Base-by-base conservation (phyloP, 106 monocot species). In the Platanthera zijinensis region DNA sequence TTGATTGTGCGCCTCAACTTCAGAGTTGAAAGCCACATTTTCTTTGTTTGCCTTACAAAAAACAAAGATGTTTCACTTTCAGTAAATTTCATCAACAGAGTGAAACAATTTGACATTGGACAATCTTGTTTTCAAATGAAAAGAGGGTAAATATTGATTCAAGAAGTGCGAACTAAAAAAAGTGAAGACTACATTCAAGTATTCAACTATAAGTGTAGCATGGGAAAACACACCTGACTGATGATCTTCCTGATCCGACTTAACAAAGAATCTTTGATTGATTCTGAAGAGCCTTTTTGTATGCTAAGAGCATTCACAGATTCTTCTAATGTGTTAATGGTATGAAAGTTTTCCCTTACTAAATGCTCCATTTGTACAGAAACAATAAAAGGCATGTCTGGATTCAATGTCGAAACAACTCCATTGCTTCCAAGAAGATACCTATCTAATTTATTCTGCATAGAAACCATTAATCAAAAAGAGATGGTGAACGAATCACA, bases 361-460 rank as follows among this genome's bases (percentile, higher is more conserved):
- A 79, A 53, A 32, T 79, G 25, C 64, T 92, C 85, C 86, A 96
- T 88, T 32, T 88, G 66, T 13, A 78, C 69, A 11, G 92, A 82
- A 74, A 85, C 68, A 50, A 92, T 28, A 62, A 79, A 77, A 13
- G 90, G 86, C 9, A 75, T 32, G 25, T 18, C 69, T 66, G 13
- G 48, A 50, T 51, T 7, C 4, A 76, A 18, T 48, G 72, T 63
- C 21, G 67, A 57, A 68, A 88, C 48, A 7, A 46, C 52, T 11
- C 64, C 71, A 75, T 75, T 22, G 78, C 47, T 51, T 7, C 80
- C 83, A 52, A 95, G 71, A 63, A 92, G 87, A 76, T 84, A 84
- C 8, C 66, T 82, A 76, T 90, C 90, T 32, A 96, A 74, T 52
- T 49, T 80, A 54, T 84, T 85, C 95, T 95, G 92, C 51, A 81